These are phyloP conservation scores for Trametes versicolor DNA, from an alignment of 1,284 basidiomycete genomes.

Conservation along the genomic window DNA sequence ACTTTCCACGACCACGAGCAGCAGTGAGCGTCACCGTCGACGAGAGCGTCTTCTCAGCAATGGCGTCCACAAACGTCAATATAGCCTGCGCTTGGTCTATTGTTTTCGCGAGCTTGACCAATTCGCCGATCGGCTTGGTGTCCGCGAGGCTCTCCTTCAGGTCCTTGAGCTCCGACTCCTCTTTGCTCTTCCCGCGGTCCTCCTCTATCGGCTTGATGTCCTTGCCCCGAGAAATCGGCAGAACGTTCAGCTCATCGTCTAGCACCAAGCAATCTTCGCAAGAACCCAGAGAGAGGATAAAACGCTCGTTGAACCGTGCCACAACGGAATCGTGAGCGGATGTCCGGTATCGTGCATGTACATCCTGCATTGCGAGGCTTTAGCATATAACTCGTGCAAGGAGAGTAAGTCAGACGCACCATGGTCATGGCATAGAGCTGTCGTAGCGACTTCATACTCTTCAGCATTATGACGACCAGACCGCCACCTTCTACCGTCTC, in stretches of 20 bases:
- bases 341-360: conserved; percentile 93
- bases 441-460: conserved; percentile 94
- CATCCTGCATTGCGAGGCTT: conserved; percentile 67
- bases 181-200: conserved; percentile 61
- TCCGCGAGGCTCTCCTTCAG: conserved; percentile 86
- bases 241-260: conserved; percentile 98
- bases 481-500: conserved; percentile 99
- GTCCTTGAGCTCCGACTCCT: conserved; percentile 77
- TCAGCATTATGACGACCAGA: conserved; percentile 90
- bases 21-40: conserved; percentile 97
- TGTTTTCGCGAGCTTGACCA: conserved; percentile 93
- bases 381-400: neutral
- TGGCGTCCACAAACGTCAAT: conserved; percentile 92
- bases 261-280: conserved; percentile 93
- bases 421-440: conserved; percentile 98
- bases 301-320: conserved; percentile 98
- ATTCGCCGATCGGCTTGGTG: conserved; percentile 89
- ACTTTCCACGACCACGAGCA: conserved; percentile 95
- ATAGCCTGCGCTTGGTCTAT: conserved; percentile 94
- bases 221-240: conserved; percentile 96
- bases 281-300: conserved; percentile 93
- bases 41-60: conserved; percentile 91
- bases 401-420: conserved; percentile 60
- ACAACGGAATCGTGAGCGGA: conserved; percentile 91
- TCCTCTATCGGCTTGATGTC: conserved; percentile 85